A percentile compares a stretch with the other conserved stretches of the same genome.
Evolutionary conservation across 768 basidiomycete genomes (phyloP).

Genomic region (Thelephora aurantiotincta): DNA sequence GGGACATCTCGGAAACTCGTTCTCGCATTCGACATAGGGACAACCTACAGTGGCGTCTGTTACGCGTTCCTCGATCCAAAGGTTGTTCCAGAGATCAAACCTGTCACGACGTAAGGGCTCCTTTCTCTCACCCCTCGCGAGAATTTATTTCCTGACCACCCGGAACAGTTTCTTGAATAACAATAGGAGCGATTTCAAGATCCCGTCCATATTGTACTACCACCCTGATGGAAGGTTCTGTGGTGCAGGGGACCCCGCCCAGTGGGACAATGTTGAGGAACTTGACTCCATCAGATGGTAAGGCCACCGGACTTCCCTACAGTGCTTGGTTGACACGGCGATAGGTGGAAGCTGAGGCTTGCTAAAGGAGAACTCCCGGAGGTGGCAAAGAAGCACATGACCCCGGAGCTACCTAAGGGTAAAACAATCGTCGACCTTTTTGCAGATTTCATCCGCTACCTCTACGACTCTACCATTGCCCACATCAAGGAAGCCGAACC

Average conservation of each 20-base stretch:
- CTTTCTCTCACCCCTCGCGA: not conserved
- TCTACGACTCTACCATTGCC: constrained; percentile 26
- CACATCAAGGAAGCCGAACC: constrained; percentile 36
- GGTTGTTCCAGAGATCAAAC: constrained; percentile 15
- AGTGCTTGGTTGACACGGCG: too few species aligned
- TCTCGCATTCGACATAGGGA: constrained; percentile 38
- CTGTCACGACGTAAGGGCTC: constrained; percentile 14
- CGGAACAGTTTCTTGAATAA: too few species aligned
- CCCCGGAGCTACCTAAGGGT: constrained; percentile 19
- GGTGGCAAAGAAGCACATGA: not conserved
- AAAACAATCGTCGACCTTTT: constrained; percentile 29
- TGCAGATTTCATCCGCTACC: constrained; percentile 31
- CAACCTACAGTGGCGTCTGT: constrained; percentile 34
- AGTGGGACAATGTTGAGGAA: not conserved
- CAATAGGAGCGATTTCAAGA: not conserved
- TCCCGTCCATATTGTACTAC: not conserved
- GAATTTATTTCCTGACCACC: too few species aligned
- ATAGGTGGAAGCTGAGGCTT: not conserved
- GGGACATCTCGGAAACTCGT: constrained; percentile 29
- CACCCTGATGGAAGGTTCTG: not conserved
- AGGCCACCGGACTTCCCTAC: too few species aligned
- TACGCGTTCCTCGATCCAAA: constrained; percentile 27
- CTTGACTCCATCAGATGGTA: too few species aligned
- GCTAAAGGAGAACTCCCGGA: not conserved
- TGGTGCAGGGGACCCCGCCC: not conserved